phyloP scores from a whole-genome alignment of 768 basidiomycete species.

The Multifurca ochricompacta region DNA sequence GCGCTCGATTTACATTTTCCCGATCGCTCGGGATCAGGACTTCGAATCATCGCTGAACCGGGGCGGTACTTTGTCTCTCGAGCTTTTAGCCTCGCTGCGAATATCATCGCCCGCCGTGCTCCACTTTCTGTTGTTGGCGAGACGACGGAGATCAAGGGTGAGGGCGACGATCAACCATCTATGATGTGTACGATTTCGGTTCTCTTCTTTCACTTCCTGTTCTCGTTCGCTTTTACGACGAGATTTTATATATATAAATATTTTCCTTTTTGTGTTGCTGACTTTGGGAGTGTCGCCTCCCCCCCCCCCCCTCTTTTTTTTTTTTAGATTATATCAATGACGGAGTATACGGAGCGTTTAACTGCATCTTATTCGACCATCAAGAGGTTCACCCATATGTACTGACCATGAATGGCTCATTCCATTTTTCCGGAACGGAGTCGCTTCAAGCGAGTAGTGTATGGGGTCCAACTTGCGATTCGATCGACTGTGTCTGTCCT shows the following conservation, averaged over 20 bases:
- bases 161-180: conserved; percentile 37
- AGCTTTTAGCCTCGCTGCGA: conserved; percentile 87
- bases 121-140: conserved; percentile 35
- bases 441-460: conserved; percentile 55
- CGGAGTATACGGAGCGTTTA: conserved; percentile 95
- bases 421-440: conserved; percentile 43
- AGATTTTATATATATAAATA: too few species aligned
- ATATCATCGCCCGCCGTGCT: conserved; percentile 85
- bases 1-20: conserved; percentile 81
- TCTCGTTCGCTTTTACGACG: too few species aligned
- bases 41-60: conserved; percentile 91
- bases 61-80: conserved; percentile 90
- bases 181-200: conserved; percentile 85
- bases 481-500: conserved; percentile 84
- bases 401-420: conserved; percentile 59
- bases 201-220: too few species aligned
- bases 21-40: conserved; percentile 44
- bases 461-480: conserved; percentile 99
- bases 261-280: too few species aligned
- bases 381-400: conserved; percentile 69
- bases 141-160: conserved; percentile 23
- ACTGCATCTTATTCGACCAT: conserved; percentile 97
- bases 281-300: too few species aligned
- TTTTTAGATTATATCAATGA: conserved; percentile 79
- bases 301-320: too few species aligned